Evolutionary conservation across 78 protist species (phyloP).

Genomic region (Speleostelium caveatum): DNA sequence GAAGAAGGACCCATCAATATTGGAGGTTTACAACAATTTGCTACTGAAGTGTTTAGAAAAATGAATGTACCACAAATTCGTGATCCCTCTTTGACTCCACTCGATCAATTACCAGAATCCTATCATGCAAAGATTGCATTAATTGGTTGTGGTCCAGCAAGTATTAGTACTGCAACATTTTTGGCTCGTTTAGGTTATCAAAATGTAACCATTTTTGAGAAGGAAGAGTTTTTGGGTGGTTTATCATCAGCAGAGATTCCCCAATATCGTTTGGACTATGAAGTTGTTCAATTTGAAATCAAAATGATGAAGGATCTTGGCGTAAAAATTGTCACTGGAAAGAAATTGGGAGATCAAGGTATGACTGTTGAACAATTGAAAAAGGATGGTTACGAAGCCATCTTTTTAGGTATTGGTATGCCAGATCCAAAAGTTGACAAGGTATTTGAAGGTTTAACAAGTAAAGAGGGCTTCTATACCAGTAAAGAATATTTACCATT

Average conservation of each 20-base stretch:
- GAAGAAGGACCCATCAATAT: constrained; percentile 97
- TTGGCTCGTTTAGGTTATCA: constrained; percentile 96
- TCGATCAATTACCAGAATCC: constrained; percentile 85
- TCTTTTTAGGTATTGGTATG: constrained; percentile 95
- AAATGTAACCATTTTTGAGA: constrained; percentile 93
- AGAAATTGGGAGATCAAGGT: constrained; percentile 78
- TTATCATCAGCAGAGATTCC: constrained; percentile 94
- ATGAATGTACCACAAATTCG: constrained; percentile 95
- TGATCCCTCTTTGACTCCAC: constrained; percentile 90
- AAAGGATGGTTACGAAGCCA: constrained; percentile 86
- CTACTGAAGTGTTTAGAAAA: constrained; percentile 90
- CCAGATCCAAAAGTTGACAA: constrained; percentile 80
- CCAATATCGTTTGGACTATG: constrained; percentile 92
- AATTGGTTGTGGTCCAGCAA: constrained; percentile 98
- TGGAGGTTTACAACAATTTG: constrained; percentile 95
- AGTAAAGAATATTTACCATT: constrained; percentile 91
- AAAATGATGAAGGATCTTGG: constrained; percentile 95
- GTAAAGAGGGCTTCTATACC: constrained; percentile 89
- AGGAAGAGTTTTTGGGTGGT: constrained; percentile 93
- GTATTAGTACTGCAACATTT: constrained; percentile 94
- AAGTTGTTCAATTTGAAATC: constrained; percentile 94
- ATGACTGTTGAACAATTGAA: constrained; percentile 85
- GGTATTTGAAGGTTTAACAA: constrained; percentile 70
- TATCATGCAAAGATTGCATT: constrained; percentile 89
- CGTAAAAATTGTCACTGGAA: constrained; percentile 85